These are phyloP conservation scores for Sporobolomyces roseus DNA, from an alignment of 768 basidiomycete genomes.

Conservation along the genomic window DNA sequence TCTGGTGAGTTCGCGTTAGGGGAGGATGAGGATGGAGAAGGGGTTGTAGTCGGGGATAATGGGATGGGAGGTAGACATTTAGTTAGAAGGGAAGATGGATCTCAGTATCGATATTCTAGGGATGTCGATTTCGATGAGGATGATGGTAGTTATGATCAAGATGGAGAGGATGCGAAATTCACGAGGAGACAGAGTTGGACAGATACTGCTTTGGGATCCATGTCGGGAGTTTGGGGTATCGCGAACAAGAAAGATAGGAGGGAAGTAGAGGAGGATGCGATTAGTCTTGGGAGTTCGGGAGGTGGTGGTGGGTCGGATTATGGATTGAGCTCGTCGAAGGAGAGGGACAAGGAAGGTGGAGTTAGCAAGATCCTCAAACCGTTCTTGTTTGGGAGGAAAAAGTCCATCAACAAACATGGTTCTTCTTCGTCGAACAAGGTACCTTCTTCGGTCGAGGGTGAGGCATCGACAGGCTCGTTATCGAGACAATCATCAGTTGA, in stretches of 20 bases:
- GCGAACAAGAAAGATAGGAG: slow-evolving; percentile 2
- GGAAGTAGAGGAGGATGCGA: slow-evolving; percentile 18
- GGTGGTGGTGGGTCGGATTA: neutral
- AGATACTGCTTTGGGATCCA: slow-evolving; percentile 13
- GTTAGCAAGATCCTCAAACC: slow-evolving; percentile 33
- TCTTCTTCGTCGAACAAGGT: neutral
- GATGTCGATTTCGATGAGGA: neutral
- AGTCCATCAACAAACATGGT: too few species aligned
- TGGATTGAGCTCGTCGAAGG: slow-evolving; percentile 6
- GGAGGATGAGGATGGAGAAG: neutral
- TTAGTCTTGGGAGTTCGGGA: slow-evolving; percentile 6
- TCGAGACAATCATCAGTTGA: slow-evolving; percentile 10
- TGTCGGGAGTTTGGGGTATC: slow-evolving; percentile 3
- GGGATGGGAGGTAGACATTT: slow-evolving; percentile 3
- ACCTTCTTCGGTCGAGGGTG: neutral
- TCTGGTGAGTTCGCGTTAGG: too few species aligned
- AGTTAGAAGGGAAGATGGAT: neutral
- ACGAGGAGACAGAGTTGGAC: slow-evolving; percentile 22
- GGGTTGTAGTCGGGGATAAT: neutral
- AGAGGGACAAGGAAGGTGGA: slow-evolving; percentile 5
- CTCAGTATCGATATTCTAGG: too few species aligned
- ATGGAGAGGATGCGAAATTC: neutral
- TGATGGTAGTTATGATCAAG: neutral
- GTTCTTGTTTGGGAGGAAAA: slow-evolving; percentile 13
- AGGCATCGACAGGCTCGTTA: neutral